These are phyloP conservation scores for Oryza coarctata DNA, from an alignment of 176 grass and related monocot genomes.

Conservation along the genomic window DNA sequence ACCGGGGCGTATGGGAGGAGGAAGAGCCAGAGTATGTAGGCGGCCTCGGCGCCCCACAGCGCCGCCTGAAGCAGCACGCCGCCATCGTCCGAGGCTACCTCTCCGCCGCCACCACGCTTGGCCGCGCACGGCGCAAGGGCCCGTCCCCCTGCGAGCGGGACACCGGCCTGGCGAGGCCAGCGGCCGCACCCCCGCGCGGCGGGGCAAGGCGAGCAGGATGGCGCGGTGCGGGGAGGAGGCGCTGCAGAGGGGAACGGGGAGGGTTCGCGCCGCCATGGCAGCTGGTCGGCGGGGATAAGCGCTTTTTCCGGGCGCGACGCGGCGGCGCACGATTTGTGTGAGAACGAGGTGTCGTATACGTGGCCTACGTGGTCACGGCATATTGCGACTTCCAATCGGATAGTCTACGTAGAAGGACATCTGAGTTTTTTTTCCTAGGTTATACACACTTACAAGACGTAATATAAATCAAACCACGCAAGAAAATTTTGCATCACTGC, in stretches of 20 bases:
- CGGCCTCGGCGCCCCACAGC: constrained; percentile 71
- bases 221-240: neutral
- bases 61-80: constrained; percentile 40
- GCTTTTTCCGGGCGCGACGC: neutral
- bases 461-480: too few species aligned
- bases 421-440: too few species aligned
- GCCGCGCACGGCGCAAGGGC: constrained; percentile 16
- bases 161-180: neutral
- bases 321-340: neutral
- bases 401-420: neutral
- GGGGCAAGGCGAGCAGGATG: neutral
- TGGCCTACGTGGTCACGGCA: constrained; percentile 25
- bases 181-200: neutral
- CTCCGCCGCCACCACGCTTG: constrained; percentile 34
- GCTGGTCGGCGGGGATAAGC: constrained; percentile 23
- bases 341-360: neutral
- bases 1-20: constrained; percentile 91
- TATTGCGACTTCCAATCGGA: neutral
- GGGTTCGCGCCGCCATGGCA: constrained; percentile 38
- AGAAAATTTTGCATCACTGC: too few species aligned
- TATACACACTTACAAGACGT: too few species aligned
- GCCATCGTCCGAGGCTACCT: constrained; percentile 1
- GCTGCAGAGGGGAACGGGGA: constrained; percentile 27
- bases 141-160: too few species aligned
- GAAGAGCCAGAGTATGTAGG: constrained; percentile 88